Conservation (phyloP, 345 rosid genomes). For the Eucalyptus melliodora region DNA sequence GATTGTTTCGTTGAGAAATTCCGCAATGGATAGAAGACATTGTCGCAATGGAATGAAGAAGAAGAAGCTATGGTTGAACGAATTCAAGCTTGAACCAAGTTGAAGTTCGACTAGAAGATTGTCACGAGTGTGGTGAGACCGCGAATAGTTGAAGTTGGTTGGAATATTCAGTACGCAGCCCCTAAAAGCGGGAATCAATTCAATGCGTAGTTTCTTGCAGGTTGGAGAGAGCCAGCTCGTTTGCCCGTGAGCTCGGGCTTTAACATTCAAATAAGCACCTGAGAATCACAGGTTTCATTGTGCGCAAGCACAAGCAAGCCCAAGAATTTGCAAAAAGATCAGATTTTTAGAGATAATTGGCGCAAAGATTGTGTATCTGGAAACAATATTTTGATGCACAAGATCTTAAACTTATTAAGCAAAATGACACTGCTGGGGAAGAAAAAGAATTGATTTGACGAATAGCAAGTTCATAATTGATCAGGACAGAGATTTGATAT, state of each 20-base stretch:
- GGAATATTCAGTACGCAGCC: background rate
- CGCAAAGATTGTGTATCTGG: background rate
- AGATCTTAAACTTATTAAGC: background rate
- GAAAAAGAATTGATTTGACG: background rate
- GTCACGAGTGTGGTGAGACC: background rate
- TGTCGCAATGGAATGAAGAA: rapidly evolving
- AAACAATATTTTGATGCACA: background rate
- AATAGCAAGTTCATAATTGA: background rate
- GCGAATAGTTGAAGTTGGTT: background rate
- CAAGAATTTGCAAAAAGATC: background rate
- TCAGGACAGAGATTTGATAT: background rate
- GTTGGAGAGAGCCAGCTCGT: background rate
- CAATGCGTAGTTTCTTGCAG: background rate
- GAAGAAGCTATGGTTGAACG: too few species aligned
- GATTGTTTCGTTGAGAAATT: too few species aligned
- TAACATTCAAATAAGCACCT: background rate
- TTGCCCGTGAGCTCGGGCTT: background rate
- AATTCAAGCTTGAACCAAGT: background rate
- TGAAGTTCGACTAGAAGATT: background rate
- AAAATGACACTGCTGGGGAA: background rate
- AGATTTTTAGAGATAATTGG: background rate
- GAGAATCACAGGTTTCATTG: background rate
- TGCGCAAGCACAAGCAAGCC: background rate
- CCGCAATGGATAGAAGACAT: rapidly evolving
- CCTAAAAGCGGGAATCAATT: background rate